A percentile compares a stretch with the other conserved stretches of the same genome.
These are phyloP conservation scores for Decorospora gaudefroyi DNA, from an alignment of 2,329 filamentous ascomycete species.

Conservation along the genomic window DNA sequence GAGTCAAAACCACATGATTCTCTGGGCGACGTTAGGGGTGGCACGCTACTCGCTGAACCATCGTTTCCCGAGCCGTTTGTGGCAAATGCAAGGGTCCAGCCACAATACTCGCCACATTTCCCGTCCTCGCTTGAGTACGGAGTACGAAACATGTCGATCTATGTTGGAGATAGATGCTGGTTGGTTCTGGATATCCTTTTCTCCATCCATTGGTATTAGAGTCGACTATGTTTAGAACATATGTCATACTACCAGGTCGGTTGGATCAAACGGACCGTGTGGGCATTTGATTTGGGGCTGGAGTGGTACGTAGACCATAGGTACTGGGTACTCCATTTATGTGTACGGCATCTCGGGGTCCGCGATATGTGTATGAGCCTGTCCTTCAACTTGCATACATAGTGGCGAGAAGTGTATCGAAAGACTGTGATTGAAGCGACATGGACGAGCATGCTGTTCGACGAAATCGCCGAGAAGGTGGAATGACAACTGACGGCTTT, in stretches of 20 bases:
- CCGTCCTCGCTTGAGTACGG: slow-evolving; percentile 14
- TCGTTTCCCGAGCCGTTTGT: slow-evolving; percentile 17
- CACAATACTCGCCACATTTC: slow-evolving; percentile 13
- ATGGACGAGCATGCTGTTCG: not conserved
- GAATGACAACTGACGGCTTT: no score
- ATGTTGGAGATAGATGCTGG: slow-evolving; percentile 4
- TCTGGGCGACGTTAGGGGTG: no score
- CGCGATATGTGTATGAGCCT: slow-evolving; percentile 7
- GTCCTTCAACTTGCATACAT: no score
- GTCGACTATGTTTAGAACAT: slow-evolving; percentile 9
- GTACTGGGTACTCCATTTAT: no score
- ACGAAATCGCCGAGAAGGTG: no score
- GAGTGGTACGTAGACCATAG: slow-evolving; percentile 2
- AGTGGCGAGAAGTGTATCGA: slow-evolving; percentile 8
- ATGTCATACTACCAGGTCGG: no score
- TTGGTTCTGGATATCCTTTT: slow-evolving; percentile 10
- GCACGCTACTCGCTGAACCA: no score
- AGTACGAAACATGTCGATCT: slow-evolving; percentile 12
- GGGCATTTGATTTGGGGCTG: not conserved
- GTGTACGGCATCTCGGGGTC: slow-evolving; percentile 4
- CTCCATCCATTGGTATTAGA: no score
- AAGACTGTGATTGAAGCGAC: not conserved
- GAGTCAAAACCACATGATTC: slow-evolving; percentile 11
- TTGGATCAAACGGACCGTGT: no score
- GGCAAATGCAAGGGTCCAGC: slow-evolving; percentile 14